A percentile compares a stretch with the other conserved stretches of the same genome.
phyloP scores from a whole-genome alignment of 345 rosid genomes.

The Melastoma malabathricum region DNA sequence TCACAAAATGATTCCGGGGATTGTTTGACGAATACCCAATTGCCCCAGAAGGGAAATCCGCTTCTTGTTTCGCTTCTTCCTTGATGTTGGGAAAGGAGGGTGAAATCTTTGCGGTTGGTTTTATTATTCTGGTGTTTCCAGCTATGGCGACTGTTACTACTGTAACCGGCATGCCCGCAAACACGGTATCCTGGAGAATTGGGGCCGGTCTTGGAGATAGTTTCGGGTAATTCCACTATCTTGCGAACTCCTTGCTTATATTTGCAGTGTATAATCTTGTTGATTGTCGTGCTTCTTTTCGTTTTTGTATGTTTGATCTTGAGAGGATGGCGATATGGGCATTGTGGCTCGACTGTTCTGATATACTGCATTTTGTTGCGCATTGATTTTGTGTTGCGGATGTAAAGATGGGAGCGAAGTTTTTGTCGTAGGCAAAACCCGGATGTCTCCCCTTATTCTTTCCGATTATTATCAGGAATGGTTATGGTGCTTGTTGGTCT shows the following conservation, averaged over 20 bases:
- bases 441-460: conserved; percentile 38
- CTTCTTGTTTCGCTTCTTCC: background rate
- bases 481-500: conserved; percentile 35
- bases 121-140: conserved; percentile 1
- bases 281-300: background rate
- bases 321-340: background rate
- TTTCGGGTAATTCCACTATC: conserved; percentile 1
- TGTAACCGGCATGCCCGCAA: conserved; percentile 1
- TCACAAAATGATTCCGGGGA: no score
- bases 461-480: conserved; percentile 70
- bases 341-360: conserved; percentile 1
- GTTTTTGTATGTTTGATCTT: conserved; percentile 1
- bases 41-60: background rate
- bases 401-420: conserved; percentile 23
- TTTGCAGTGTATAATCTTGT: background rate
- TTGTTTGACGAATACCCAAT: no score
- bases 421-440: conserved; percentile 26
- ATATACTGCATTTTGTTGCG: background rate
- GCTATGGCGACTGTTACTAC: conserved; percentile 7
- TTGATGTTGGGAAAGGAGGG: background rate
- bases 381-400: conserved; percentile 4
- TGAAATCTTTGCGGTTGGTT: background rate
- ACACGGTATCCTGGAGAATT: background rate
- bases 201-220: no score
- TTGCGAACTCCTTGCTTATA: background rate